A percentile compares a stretch with the other conserved stretches of the same genome.
Conservation (phyloP, 208 protist species). For the Acanthamoeba lenticulata region DNA sequence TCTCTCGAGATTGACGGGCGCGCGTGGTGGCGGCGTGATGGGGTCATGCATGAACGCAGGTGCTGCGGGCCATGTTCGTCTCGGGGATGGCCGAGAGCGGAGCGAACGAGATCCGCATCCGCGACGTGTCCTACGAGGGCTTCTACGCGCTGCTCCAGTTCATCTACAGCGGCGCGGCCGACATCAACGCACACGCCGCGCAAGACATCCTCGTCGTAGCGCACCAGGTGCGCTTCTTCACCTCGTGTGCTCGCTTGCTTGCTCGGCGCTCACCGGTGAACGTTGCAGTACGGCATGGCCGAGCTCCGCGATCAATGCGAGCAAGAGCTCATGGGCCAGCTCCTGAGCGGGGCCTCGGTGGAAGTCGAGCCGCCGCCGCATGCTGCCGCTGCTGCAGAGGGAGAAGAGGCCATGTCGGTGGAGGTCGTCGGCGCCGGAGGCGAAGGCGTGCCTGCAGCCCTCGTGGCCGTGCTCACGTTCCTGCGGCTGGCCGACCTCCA, state of each 20-base stretch:
- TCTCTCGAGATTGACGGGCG: background rate
- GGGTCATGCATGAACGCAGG: background rate
- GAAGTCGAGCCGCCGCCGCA: background rate
- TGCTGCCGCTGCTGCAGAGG: background rate
- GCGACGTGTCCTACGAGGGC: background rate
- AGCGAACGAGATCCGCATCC: background rate
- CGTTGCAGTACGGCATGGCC: background rate
- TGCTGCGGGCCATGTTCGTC: background rate
- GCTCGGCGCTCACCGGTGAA: no score
- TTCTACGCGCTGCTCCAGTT: background rate
- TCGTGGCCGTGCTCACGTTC: background rate
- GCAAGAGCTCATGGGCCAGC: background rate
- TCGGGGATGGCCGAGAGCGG: background rate
- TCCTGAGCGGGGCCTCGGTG: background rate
- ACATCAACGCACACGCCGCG: background rate
- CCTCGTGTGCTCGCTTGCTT: background rate
- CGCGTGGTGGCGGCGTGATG: background rate
- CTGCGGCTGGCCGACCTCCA: background rate
- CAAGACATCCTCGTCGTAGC: background rate
- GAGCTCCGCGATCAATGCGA: background rate
- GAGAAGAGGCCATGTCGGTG: background rate
- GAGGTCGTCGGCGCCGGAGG: background rate
- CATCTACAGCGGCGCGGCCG: background rate
- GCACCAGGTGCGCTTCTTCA: background rate
- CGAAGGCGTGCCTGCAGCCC: background rate